Evolutionary conservation across 371 early-diverging fungal species (phyloP).

Genomic region (Mortierella sp.): DNA sequence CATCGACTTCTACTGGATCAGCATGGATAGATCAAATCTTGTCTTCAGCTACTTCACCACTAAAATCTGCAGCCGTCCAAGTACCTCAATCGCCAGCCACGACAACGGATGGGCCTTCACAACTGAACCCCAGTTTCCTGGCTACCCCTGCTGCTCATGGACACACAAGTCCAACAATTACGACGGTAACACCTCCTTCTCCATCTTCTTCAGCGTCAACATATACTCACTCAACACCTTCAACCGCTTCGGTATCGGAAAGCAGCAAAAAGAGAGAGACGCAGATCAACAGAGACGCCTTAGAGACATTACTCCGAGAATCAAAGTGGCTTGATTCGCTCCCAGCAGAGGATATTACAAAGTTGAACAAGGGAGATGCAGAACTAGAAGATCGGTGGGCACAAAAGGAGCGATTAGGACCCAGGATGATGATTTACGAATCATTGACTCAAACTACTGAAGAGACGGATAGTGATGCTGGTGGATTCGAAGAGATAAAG

Average conservation of each 20-base stretch:
- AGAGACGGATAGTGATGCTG: conserved; percentile 3
- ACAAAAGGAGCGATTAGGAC: conserved; percentile 39
- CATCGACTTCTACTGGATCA: background rate
- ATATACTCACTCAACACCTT: background rate
- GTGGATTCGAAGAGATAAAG: background rate
- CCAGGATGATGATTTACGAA: conserved; percentile 47
- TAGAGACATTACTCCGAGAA: conserved; percentile 40
- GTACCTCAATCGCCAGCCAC: background rate
- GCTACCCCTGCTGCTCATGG: conserved; percentile 51
- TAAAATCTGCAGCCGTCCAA: conserved; percentile 4
- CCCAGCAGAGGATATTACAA: conserved; percentile 42
- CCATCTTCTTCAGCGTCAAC: background rate
- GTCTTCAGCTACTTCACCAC: conserved; percentile 6
- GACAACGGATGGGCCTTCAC: conserved; percentile 16
- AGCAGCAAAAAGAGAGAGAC: conserved; percentile 5
- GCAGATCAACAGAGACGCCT: conserved; percentile 31
- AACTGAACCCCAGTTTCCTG: conserved; percentile 44
- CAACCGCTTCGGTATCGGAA: background rate
- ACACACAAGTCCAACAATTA: conserved; percentile 22
- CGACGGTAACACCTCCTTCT: conserved; percentile 11
- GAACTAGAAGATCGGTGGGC: conserved; percentile 24
- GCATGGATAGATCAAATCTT: conserved; percentile 48
- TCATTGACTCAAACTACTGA: conserved; percentile 6
- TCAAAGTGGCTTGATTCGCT: conserved; percentile 49
- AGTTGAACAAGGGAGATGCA: conserved; percentile 28